These are phyloP conservation scores for Sporisorium sorghi DNA, from an alignment of 1,284 basidiomycete species.

Conservation along the genomic window DNA sequence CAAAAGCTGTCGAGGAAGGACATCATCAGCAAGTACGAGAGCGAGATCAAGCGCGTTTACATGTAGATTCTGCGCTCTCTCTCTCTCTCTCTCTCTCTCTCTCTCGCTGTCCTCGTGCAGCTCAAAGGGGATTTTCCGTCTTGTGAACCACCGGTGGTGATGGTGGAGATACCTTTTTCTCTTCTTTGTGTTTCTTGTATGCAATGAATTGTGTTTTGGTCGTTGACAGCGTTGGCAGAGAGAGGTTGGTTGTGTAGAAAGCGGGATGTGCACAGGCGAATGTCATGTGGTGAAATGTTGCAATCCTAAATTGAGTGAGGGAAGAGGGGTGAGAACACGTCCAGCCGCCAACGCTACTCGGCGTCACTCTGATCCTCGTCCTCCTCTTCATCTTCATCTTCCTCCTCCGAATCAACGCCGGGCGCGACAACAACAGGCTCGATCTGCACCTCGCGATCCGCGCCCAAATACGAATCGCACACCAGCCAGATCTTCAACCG, in stretches of 20 bases:
- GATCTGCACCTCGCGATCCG: constrained; percentile 63
- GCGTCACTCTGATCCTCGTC: constrained; percentile 9
- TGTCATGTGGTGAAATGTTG: background rate
- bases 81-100: too few relatives aligned
- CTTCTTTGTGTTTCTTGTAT: background rate
- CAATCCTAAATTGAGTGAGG: background rate
- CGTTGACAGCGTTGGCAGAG: too few relatives aligned
- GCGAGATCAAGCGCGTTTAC: constrained; percentile 64
- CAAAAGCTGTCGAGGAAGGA: constrained; percentile 67
- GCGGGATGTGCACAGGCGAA: too few relatives aligned
- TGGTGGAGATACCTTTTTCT: constrained; percentile 13
- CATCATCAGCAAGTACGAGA: constrained; percentile 61
- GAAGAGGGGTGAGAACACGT: background rate
- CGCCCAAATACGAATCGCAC: constrained; percentile 81
- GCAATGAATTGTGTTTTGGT: background rate
- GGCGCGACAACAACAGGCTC: constrained; percentile 56
- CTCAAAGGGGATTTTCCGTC: background rate
- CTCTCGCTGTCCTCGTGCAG: too few relatives aligned
- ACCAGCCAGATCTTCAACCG: constrained; percentile 89
- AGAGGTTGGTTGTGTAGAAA: too few relatives aligned
- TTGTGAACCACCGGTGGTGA: background rate
- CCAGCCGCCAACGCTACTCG: too few relatives aligned
- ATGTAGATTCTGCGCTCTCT: too few relatives aligned
- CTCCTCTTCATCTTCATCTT: constrained; percentile 47
- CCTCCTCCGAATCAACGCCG: constrained; percentile 56